phyloP scores from a whole-genome alignment of 352 stramenopile species.

The Pythium pyrilobum region DNA sequence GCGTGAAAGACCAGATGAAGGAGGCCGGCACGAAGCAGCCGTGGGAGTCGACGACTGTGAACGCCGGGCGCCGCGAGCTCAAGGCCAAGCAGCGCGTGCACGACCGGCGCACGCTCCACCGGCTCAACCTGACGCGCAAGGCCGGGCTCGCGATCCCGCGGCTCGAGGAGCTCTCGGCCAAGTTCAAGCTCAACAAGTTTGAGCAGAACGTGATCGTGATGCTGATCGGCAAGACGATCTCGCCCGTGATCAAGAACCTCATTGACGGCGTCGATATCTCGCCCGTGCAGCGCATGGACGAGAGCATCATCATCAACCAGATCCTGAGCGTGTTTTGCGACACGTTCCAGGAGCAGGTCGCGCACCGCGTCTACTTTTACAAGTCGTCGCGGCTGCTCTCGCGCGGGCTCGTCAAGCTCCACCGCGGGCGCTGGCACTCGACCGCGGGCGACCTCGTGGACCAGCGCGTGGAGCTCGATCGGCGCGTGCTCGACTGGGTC shows the following conservation, averaged over 20 bases:
- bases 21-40: constrained; percentile 80
- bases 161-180: constrained; percentile 64
- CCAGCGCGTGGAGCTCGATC: constrained; percentile 80
- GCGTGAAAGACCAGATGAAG: constrained; percentile 89
- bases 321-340: constrained; percentile 86
- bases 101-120: constrained; percentile 56
- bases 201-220: constrained; percentile 89
- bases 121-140: constrained; percentile 56
- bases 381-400: constrained; percentile 77
- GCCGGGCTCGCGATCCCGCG: constrained; percentile 57
- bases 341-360: constrained; percentile 85
- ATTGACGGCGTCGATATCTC: constrained; percentile 82
- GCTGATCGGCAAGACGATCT: constrained; percentile 88
- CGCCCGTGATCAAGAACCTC: constrained; percentile 84
- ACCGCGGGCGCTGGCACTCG: constrained; percentile 78
- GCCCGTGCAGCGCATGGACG: constrained; percentile 84
- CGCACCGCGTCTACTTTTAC: constrained; percentile 86
- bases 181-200: constrained; percentile 84
- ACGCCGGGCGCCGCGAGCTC: constrained; percentile 66
- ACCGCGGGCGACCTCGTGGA: constrained; percentile 82
- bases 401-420: constrained; percentile 75
- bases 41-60: constrained; percentile 64
- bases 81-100: constrained; percentile 85
- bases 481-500: constrained; percentile 82
- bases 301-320: constrained; percentile 88